Evolutionary conservation across 2,329 filamentous ascomycete genomes (phyloP).

Genomic region (Juglanconis oblonga): DNA sequence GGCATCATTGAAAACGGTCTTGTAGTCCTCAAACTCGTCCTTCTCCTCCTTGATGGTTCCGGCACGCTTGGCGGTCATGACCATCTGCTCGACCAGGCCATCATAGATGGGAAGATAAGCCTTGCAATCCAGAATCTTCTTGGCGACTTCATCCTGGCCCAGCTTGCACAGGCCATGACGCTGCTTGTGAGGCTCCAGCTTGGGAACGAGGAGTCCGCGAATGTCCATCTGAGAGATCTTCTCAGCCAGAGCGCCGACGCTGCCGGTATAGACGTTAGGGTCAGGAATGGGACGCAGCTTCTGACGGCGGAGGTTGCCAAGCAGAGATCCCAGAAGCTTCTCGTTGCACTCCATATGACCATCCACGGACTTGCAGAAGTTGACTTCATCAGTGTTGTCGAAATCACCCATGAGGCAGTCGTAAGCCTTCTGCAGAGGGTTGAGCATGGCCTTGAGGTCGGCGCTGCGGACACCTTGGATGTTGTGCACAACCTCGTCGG

Average conservation of each 20-base stretch:
- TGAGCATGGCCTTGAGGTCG: conserved; percentile 1
- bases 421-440: conserved; percentile 1
- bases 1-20: neutral
- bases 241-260: neutral
- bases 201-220: conserved; percentile 9
- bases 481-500: neutral
- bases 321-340: conserved; percentile 16
- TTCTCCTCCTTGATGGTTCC: conserved; percentile 1
- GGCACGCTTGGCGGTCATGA: conserved; percentile 4
- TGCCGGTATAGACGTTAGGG: conserved; percentile 1
- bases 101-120: conserved; percentile 7
- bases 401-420: conserved; percentile 7
- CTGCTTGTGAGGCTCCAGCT: conserved; percentile 11
- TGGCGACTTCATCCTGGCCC: conserved; percentile 7
- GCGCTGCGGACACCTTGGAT: conserved; percentile 2
- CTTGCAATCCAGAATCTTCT: neutral
- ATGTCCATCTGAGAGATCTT: conserved; percentile 13
- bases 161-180: conserved; percentile 13
- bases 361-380: conserved; percentile 14
- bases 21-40: conserved; percentile 14
- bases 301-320: conserved; percentile 12
- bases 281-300: conserved; percentile 14
- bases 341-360: conserved; percentile 15
- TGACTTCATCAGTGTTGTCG: neutral
- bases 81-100: conserved; percentile 11